These are phyloP conservation scores for Trichosanthes truncata DNA, from an alignment of 306 rosid genomes.

Conservation along the genomic window DNA sequence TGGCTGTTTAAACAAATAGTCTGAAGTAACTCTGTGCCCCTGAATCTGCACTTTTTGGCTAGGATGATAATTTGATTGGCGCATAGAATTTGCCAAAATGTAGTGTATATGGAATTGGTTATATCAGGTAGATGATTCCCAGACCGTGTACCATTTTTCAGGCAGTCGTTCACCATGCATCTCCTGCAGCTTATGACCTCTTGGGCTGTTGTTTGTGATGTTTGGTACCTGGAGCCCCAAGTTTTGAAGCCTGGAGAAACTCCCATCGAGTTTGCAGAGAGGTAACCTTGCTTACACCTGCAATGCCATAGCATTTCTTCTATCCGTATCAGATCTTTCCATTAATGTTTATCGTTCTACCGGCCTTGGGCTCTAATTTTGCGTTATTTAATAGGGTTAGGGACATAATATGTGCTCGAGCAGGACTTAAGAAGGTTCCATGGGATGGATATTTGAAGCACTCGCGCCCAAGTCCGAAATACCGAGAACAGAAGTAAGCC, in stretches of 20 bases:
- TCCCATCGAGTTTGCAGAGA: slow-evolving; percentile 95
- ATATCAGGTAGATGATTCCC: not conserved
- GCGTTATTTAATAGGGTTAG: slow-evolving; percentile 51
- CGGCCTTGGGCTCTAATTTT: not conserved
- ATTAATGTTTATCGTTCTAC: not conserved
- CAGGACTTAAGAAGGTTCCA: slow-evolving; percentile 91
- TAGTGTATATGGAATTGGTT: not conserved
- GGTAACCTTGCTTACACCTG: slow-evolving; percentile 30
- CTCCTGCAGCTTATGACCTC: slow-evolving; percentile 96
- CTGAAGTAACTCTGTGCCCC: not conserved
- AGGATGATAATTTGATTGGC: not conserved
- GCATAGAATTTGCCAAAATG: not conserved
- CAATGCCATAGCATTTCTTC: not conserved
- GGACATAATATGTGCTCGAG: slow-evolving; percentile 74
- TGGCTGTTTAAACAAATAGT: not conserved
- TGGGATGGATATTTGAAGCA: slow-evolving; percentile 98
- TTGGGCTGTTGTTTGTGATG: slow-evolving; percentile 99
- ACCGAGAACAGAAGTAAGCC: slow-evolving; percentile 63
- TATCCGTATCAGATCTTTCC: not conserved
- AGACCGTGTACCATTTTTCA: slow-evolving; percentile 22
- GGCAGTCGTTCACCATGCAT: slow-evolving; percentile 95
- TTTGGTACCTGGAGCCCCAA: slow-evolving; percentile 98
- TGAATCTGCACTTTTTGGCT: not conserved
- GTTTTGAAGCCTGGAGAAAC: slow-evolving; percentile 77
- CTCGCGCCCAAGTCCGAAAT: slow-evolving; percentile 94